These are phyloP conservation scores for Phialemonium atrogriseum DNA, from an alignment of 2,329 filamentous ascomycete genomes.

Conservation along the genomic window DNA sequence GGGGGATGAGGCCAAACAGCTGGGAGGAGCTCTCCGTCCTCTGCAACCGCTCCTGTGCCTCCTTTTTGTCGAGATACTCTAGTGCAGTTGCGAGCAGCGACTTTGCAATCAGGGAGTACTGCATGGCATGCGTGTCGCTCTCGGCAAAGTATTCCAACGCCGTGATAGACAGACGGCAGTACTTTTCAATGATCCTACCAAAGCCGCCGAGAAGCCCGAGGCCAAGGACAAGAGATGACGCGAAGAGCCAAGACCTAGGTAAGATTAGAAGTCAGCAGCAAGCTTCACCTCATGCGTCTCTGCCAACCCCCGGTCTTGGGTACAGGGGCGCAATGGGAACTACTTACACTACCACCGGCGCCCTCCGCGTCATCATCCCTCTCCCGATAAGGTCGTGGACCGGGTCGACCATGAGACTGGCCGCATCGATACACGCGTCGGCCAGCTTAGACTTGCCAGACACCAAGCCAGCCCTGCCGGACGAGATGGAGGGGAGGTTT, in stretches of 20 bases:
- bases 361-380: conserved; percentile 31
- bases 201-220: conserved; percentile 43
- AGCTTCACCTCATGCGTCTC: not conserved
- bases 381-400: conserved; percentile 35
- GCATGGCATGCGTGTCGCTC: conserved; percentile 39
- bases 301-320: not conserved
- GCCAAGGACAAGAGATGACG: conserved; percentile 42
- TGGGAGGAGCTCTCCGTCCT: conserved; percentile 43
- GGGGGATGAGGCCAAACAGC: conserved; percentile 40
- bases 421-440: conserved; percentile 47
- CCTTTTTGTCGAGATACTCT: conserved; percentile 37
- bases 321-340: not conserved
- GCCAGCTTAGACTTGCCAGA: conserved; percentile 42
- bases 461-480: conserved; percentile 13
- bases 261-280: not conserved
- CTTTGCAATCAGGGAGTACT: conserved; percentile 45
- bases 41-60: conserved; percentile 35
- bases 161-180: conserved; percentile 37
- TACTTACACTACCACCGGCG: conserved; percentile 42
- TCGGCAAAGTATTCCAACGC: conserved; percentile 41
- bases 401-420: conserved; percentile 43
- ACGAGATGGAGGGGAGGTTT: conserved; percentile 8
- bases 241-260: conserved; percentile 44
- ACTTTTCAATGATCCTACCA: conserved; percentile 42
- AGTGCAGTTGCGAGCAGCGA: conserved; percentile 38